Evolutionary conservation across 2,329 filamentous ascomycete species (phyloP), one percentile per base, ranked within the genome.

Genomic region (Diaporthe eres): DNA sequence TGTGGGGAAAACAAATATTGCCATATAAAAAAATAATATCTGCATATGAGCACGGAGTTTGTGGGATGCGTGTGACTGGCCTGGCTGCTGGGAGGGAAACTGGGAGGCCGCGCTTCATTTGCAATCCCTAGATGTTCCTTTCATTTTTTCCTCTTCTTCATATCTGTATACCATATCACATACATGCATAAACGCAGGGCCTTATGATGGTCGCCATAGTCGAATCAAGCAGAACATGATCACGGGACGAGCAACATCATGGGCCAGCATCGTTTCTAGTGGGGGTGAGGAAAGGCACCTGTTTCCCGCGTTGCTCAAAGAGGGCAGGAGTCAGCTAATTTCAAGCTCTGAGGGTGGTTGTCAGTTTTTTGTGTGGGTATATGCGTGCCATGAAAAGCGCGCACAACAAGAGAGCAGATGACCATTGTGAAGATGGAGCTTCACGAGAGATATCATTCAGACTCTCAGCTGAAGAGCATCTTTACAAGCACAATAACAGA

Each of bases 31-130:
- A 61, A 65, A 72, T 75, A 75, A 75, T 74, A 75, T 71, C 71
- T 77, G 76, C 76, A 77, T 65, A 65, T 75, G 70, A 77, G 74
- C 76, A 77, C 44, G 71, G 76, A 72, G 74, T 75, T 77, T 60
- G 28, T 44, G 61, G 72, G 72, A 42, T 25, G 44, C 55, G 47
- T 74, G 71, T 71, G 71, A 73, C 49, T 76, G 75, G 61, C 37
- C n/a, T 65, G 68, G 67, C 73, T 75, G 73, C 39, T 70, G 60
- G 68, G 55, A 77, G 15, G 75, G 75, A 75, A 22, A 74, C 31
- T 51, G 44, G 71, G 58, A 49, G 42, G 75, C 63, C 47, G 25
- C 44, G 53, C 22, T 65, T 65, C 51, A 49, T 68, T 74, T 74
- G 57, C 19, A 61, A 39, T n/a, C 47, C 47, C 65, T 70, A 42